These are phyloP conservation scores for Geotrichum klebahnii DNA, from an alignment of 1,139 yeast genomes.

Conservation along the genomic window DNA sequence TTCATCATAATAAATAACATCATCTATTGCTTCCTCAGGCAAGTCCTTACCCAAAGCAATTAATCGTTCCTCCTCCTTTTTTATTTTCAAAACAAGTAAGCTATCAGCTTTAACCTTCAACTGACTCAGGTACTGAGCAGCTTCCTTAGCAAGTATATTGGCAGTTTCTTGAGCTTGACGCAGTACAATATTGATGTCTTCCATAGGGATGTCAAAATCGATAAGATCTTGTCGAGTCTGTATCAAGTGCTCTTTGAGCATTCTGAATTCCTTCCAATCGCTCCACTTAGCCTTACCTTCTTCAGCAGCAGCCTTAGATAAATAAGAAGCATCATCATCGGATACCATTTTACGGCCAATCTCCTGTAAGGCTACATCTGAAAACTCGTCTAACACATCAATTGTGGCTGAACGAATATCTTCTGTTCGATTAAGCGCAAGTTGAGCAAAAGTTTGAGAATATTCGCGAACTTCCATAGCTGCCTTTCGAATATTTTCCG, in stretches of 20 bases:
- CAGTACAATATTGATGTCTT: slow-evolving; percentile 50
- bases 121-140: slow-evolving; percentile 65
- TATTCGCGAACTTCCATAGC: slow-evolving; percentile 36
- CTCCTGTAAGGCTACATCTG: slow-evolving; percentile 39
- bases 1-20: slow-evolving; percentile 29
- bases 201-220: slow-evolving; percentile 49
- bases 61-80: slow-evolving; percentile 20
- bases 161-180: slow-evolving; percentile 59
- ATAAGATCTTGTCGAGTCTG: slow-evolving; percentile 56
- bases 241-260: slow-evolving; percentile 53
- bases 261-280: slow-evolving; percentile 65
- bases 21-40: slow-evolving; percentile 27
- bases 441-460: slow-evolving; percentile 35
- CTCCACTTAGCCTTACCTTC: slow-evolving; percentile 49
- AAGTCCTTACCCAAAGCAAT: slow-evolving; percentile 18
- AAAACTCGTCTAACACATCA: slow-evolving; percentile 43
- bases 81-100: slow-evolving; percentile 60
- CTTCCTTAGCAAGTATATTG: slow-evolving; percentile 58
- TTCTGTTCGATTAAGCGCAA: slow-evolving; percentile 36
- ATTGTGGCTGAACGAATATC: slow-evolving; percentile 36
- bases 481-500: slow-evolving; percentile 32
- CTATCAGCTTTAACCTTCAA: slow-evolving; percentile 78
- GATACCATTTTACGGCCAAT: slow-evolving; percentile 37
- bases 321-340: slow-evolving; percentile 22
- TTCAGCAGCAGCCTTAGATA: slow-evolving; percentile 40